Evolutionary conservation across 2,329 filamentous ascomycete genomes (phyloP).

Genomic region (Claviceps cyperi): DNA sequence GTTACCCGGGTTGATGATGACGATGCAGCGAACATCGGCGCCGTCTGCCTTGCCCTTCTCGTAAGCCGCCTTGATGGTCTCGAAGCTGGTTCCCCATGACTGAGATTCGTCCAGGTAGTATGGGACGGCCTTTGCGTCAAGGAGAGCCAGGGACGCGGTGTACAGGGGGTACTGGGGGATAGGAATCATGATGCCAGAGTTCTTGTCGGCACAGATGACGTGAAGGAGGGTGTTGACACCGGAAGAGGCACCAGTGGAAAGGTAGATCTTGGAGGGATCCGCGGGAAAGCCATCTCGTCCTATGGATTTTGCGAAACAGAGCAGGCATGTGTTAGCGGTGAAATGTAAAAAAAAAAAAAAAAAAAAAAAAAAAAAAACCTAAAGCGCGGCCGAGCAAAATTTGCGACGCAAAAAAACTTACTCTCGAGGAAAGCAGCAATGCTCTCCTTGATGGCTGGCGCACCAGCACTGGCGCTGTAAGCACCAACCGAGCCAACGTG

Average conservation of each 20-base stretch:
- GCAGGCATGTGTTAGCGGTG: background rate
- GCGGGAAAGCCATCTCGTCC: constrained; percentile 79
- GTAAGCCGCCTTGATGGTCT: constrained; percentile 60
- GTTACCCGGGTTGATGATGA: constrained; percentile 97
- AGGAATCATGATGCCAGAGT: constrained; percentile 77
- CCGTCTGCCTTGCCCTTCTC: constrained; percentile 61
- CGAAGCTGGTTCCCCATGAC: constrained; percentile 76
- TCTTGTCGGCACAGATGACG: constrained; percentile 64
- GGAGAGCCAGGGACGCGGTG: constrained; percentile 75
- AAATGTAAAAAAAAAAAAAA: constrained; percentile 1
- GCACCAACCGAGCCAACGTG: constrained; percentile 85
- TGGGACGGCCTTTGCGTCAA: constrained; percentile 77
- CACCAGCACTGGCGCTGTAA: constrained; percentile 89
- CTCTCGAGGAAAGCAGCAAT: constrained; percentile 86
- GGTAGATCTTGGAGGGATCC: constrained; percentile 69
- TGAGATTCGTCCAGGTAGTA: constrained; percentile 84
- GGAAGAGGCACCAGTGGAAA: constrained; percentile 81
- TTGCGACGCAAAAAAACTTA: constrained; percentile 24
- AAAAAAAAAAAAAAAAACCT: background rate
- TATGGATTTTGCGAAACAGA: constrained; percentile 17
- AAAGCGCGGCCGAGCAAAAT: background rate
- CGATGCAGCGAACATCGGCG: constrained; percentile 79
- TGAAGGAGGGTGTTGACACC: constrained; percentile 90
- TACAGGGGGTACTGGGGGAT: constrained; percentile 98
- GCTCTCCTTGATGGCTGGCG: constrained; percentile 71